Conservation (phyloP, 1,139 yeast genomes). For the Suhomyces yuchorum region DNA sequence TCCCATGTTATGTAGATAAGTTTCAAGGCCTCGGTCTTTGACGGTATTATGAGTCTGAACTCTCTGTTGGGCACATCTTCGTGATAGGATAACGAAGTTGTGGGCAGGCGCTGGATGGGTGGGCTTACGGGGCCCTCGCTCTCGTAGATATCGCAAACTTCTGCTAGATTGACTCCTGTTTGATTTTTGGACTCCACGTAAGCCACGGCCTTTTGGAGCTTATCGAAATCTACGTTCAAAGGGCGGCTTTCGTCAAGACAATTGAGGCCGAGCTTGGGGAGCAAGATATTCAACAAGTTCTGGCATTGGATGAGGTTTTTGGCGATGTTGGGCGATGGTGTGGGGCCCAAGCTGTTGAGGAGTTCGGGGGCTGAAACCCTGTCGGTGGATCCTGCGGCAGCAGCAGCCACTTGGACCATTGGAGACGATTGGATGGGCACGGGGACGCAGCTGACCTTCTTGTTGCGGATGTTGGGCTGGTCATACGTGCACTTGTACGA, state of each 20-base stretch:
- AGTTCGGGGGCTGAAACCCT: slow-evolving; percentile 4
- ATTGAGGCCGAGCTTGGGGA: slow-evolving; percentile 52
- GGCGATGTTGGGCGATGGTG: slow-evolving; percentile 14
- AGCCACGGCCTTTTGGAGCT: slow-evolving; percentile 29
- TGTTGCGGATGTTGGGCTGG: slow-evolving; percentile 70
- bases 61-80: slow-evolving; percentile 37
- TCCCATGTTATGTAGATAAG: slow-evolving; percentile 80
- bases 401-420: slow-evolving; percentile 20
- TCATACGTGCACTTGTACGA: slow-evolving; percentile 72
- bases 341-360: slow-evolving; percentile 1
- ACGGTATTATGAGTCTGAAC: slow-evolving; percentile 72
- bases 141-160: slow-evolving; percentile 24
- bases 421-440: slow-evolving; percentile 23
- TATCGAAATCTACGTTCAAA: slow-evolving; percentile 37
- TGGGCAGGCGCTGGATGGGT: slow-evolving; percentile 6
- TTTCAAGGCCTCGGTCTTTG: slow-evolving; percentile 69
- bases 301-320: slow-evolving; percentile 23
- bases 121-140: slow-evolving; percentile 22
- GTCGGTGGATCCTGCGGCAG: slow-evolving; percentile 17
- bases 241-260: slow-evolving; percentile 34
- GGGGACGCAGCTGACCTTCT: slow-evolving; percentile 38
- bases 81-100: slow-evolving; percentile 21
- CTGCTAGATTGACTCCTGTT: slow-evolving; percentile 18
- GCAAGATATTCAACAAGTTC: slow-evolving; percentile 36
- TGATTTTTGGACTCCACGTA: slow-evolving; percentile 25